Conservation (phyloP, 768 basidiomycete genomes). For the Leccinum variicolor region DNA sequence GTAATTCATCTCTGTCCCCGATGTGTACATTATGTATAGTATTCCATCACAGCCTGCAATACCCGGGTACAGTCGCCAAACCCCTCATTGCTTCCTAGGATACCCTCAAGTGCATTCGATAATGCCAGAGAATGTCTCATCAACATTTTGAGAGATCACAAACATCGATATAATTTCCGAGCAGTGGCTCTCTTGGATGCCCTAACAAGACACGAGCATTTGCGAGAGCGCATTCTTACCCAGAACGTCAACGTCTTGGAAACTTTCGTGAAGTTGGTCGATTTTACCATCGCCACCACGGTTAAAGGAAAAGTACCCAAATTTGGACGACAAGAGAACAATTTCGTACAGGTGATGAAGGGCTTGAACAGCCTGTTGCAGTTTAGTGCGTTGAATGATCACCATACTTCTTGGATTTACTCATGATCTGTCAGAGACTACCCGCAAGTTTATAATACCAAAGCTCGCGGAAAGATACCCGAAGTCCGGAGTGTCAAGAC, state of each 20-base stretch:
- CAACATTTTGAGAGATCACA: conserved; percentile 6
- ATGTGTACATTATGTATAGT: background rate
- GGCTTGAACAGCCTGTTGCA: conserved; percentile 15
- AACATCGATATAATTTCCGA: conserved; percentile 17
- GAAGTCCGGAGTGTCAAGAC: background rate
- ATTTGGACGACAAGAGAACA: background rate
- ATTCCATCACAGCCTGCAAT: conserved; percentile 8
- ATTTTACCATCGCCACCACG: conserved; percentile 1
- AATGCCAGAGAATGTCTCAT: conserved; percentile 14
- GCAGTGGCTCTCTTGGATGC: conserved; percentile 21
- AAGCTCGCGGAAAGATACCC: background rate
- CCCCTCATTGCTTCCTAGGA: background rate
- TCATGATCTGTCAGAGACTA: conserved; percentile 7
- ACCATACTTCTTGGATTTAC: background rate
- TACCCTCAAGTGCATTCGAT: conserved; percentile 1
- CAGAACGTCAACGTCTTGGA: conserved; percentile 11
- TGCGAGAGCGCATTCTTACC: conserved; percentile 17
- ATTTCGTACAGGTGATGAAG: conserved; percentile 22
- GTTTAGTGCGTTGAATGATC: conserved; percentile 9
- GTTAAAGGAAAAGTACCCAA: background rate
- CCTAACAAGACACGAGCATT: conserved; percentile 14
- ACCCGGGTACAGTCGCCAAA: background rate
- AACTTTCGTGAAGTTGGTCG: conserved; percentile 13
- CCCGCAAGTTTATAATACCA: background rate
- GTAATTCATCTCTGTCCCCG: background rate